A percentile compares a stretch with the other conserved stretches of the same genome.
These are phyloP conservation scores for Xylariales sp. DNA, from an alignment of 2,329 filamentous ascomycete genomes.

Conservation along the genomic window DNA sequence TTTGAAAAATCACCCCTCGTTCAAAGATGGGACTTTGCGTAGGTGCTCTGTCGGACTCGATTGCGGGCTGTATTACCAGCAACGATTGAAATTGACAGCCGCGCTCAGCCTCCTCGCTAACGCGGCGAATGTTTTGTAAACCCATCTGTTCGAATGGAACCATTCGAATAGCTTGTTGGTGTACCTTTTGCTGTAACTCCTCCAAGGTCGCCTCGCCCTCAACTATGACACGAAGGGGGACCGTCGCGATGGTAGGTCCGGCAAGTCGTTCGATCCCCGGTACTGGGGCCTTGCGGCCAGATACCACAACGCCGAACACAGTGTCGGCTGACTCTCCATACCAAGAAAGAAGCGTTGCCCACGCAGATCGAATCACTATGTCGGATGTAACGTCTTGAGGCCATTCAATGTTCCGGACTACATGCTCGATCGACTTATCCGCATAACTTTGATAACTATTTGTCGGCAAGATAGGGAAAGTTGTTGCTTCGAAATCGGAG, in stretches of 20 bases:
- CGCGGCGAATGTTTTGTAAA: slow-evolving; percentile 5
- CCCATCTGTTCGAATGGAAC: slow-evolving; percentile 8
- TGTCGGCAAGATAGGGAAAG: not conserved
- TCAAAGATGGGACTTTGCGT: no score
- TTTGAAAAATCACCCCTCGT: no score
- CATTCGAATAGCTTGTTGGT: not conserved
- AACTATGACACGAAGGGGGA: not conserved
- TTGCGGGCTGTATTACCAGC: slow-evolving; percentile 5
- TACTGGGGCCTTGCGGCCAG: not conserved
- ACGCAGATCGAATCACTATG: not conserved
- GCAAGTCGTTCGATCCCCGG: not conserved
- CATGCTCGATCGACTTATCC: not conserved
- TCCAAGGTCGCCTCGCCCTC: not conserved
- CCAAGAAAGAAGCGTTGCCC: not conserved
- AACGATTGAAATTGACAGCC: slow-evolving; percentile 9
- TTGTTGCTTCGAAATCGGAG: not conserved
- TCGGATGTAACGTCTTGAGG: not conserved
- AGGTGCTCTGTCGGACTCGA: no score
- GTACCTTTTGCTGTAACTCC: not conserved
- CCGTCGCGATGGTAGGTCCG: not conserved
- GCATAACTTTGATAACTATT: not conserved
- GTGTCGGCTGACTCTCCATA: not conserved
- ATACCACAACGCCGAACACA: not conserved
- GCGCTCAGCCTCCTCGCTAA: slow-evolving; percentile 1
- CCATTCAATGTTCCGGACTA: not conserved